Percentiles rank a stretch among this genome's conserved stretches.
Conservation (phyloP, 2,329 filamentous ascomycete genomes). For the Cercospora berteroae region DNA sequence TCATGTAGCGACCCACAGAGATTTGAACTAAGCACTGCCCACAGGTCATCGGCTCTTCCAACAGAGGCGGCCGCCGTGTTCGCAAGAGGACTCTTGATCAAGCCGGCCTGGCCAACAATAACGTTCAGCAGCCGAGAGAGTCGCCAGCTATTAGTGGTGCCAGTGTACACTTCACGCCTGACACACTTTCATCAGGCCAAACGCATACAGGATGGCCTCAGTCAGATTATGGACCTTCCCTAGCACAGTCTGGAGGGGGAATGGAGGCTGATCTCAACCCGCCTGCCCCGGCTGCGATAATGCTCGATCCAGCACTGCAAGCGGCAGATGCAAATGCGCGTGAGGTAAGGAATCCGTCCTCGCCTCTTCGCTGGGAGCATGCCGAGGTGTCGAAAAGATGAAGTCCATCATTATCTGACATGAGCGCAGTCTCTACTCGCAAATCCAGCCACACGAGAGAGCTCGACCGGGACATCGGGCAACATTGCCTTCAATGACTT, state of each 20-base stretch:
- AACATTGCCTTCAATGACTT: slow-evolving; percentile 44
- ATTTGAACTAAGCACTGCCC: background rate
- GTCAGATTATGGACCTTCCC: slow-evolving; percentile 9
- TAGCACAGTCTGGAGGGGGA: slow-evolving; percentile 8
- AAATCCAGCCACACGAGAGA: slow-evolving; percentile 29
- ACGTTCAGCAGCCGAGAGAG: slow-evolving; percentile 8
- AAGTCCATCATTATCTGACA: no score
- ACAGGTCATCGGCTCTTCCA: slow-evolving; percentile 45
- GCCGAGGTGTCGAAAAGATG: no score
- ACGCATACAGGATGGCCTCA: slow-evolving; percentile 13
- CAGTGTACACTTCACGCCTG: slow-evolving; percentile 26
- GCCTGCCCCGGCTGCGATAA: slow-evolving; percentile 27
- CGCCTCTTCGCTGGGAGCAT: background rate
- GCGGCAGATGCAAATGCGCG: slow-evolving; percentile 25
- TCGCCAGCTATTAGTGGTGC: slow-evolving; percentile 31
- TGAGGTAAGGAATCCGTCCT: slow-evolving; percentile 10
- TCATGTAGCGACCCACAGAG: background rate
- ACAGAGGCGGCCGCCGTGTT: slow-evolving; percentile 58
- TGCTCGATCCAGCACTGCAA: slow-evolving; percentile 35
- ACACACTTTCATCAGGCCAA: slow-evolving; percentile 8
- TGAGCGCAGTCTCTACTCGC: slow-evolving; percentile 9
- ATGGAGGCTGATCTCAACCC: slow-evolving; percentile 19
- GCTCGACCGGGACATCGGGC: slow-evolving; percentile 31
- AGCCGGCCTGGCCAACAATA: slow-evolving; percentile 35
- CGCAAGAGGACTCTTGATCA: slow-evolving; percentile 49